Evolutionary conservation across 305 asterid genomes (phyloP).

Genomic region (Fraxinus baroniana): DNA sequence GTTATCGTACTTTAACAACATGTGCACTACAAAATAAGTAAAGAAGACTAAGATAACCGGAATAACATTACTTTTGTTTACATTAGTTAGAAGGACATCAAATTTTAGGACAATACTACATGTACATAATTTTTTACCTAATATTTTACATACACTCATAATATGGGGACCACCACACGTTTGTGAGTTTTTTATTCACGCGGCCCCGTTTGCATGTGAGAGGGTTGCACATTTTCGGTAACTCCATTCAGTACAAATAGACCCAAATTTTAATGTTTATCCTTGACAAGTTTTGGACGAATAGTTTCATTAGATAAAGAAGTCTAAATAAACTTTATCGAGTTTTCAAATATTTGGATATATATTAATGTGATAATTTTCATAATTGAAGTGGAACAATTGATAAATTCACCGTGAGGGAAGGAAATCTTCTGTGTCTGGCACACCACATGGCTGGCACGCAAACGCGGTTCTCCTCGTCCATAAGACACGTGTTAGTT

Average conservation of each 20-base stretch:
- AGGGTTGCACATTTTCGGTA: too few relatives aligned
- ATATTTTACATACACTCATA: too few relatives aligned
- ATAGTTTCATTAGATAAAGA: not conserved
- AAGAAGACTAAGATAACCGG: too few relatives aligned
- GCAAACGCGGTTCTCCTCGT: not conserved
- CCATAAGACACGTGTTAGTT: not conserved
- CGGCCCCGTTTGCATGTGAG: too few relatives aligned
- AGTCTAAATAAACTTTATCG: too few relatives aligned
- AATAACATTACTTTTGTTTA: not conserved
- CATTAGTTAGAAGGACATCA: not conserved
- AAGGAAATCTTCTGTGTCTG: not conserved
- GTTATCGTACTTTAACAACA: too few relatives aligned
- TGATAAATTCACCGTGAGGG: not conserved
- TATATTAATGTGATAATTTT: not conserved
- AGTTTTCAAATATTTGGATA: not conserved
- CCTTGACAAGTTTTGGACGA: too few relatives aligned
- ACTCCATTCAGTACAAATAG: too few relatives aligned
- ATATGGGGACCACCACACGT: too few relatives aligned
- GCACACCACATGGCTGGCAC: not conserved
- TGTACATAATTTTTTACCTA: too few relatives aligned
- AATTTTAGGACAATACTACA: too few relatives aligned
- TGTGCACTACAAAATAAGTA: not conserved
- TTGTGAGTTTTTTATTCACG: too few relatives aligned
- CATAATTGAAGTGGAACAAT: not conserved
- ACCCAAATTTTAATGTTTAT: not conserved